Conservation (phyloP, 768 basidiomycete genomes). For the Hygrophoropsis aurantiaca region DNA sequence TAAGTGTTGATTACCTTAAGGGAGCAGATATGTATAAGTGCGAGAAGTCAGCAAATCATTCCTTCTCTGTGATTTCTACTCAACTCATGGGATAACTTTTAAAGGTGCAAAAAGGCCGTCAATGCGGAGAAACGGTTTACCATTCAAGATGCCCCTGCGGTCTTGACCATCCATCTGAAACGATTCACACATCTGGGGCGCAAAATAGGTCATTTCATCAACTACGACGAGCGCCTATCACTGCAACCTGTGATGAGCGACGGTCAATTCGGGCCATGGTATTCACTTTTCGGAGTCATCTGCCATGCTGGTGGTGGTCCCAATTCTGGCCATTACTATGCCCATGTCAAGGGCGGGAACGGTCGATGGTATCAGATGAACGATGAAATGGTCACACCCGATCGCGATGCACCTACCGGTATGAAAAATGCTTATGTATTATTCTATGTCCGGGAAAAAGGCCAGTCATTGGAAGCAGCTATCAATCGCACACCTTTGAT, state of each 20-base stretch:
- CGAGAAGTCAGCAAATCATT: constrained; percentile 75
- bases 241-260: constrained; percentile 84
- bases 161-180: constrained; percentile 92
- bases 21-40: constrained; percentile 98
- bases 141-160: constrained; percentile 81
- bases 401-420: constrained; percentile 45
- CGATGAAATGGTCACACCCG: constrained; percentile 69
- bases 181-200: constrained; percentile 89
- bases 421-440: constrained; percentile 89
- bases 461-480: constrained; percentile 69
- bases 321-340: constrained; percentile 94
- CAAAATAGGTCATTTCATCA: constrained; percentile 76
- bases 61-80: constrained; percentile 5
- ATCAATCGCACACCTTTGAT: constrained; percentile 32
- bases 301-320: constrained; percentile 92
- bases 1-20: constrained; percentile 76
- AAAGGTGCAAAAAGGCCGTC: constrained; percentile 89
- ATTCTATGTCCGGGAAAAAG: constrained; percentile 85
- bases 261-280: constrained; percentile 70
- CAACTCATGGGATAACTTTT: constrained; percentile 1
- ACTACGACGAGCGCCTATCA: constrained; percentile 75
- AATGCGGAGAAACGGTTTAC: constrained; percentile 89
- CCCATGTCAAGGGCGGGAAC: constrained; percentile 70
- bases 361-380: constrained; percentile 92
- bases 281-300: constrained; percentile 89